These are phyloP conservation scores for Solanum paucissectum DNA, from an alignment of 257 asterid genomes.

Conservation along the genomic window DNA sequence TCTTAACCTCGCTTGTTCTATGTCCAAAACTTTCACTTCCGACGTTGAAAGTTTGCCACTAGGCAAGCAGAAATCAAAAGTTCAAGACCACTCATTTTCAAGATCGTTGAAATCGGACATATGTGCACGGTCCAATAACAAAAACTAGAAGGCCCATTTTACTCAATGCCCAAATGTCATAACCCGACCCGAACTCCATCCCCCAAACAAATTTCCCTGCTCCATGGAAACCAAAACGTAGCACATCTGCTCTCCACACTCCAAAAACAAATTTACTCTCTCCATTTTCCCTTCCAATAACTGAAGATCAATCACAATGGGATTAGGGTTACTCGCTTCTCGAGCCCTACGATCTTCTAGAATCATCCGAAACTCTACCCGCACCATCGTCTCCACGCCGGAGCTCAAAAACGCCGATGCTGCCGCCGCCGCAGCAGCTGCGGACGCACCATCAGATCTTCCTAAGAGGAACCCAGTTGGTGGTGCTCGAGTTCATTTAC, in stretches of 20 bases:
- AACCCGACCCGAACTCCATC: background rate
- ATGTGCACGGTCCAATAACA: background rate
- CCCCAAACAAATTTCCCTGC: background rate
- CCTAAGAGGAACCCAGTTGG: constrained; percentile 60
- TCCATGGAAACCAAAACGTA: constrained; percentile 7
- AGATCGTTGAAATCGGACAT: background rate
- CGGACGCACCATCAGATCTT: constrained; percentile 30
- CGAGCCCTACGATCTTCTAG: constrained; percentile 61
- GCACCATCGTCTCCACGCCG: constrained; percentile 68
- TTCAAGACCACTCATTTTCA: background rate
- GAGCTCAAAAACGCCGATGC: constrained; percentile 67
- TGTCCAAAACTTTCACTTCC: background rate
- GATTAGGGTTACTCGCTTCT: constrained; percentile 58
- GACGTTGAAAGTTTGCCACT: background rate
- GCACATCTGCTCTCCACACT: background rate
- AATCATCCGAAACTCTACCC: constrained; percentile 20
- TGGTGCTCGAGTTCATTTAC: constrained; percentile 68
- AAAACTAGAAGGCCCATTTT: background rate
- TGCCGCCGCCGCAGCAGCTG: constrained; percentile 31
- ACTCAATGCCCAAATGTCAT: background rate
- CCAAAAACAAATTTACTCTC: background rate
- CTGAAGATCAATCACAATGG: constrained; percentile 27
- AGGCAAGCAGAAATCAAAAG: background rate
- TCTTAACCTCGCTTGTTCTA: background rate
- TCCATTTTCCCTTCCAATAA: background rate